Base-by-base conservation (phyloP, 208 protist genomes). In the Trypanosoma vivax region DNA sequence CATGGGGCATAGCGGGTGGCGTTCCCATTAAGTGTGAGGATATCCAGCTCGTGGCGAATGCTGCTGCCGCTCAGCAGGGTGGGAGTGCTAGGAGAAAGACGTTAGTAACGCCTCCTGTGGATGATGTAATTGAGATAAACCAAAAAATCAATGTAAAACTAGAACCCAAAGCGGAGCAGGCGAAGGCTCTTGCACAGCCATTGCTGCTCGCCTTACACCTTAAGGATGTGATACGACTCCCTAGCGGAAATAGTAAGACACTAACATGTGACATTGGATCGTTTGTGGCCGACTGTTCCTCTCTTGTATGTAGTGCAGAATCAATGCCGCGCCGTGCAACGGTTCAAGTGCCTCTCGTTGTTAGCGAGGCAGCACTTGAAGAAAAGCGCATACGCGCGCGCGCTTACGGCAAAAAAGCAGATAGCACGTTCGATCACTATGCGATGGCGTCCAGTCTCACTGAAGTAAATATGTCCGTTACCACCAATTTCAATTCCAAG, bases 91-190 rank as follows among this genome's bases (percentile, higher is more conserved):
- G 30, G n/a, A 31, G 30, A 30, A 41, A n/a, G n/a, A n/a, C n/a
- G n/a, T n/a, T n/a, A n/a, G 31, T 48, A 27, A 3, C 23, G 23
- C 21, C 7, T 27, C n/a, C 23, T 39, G 49, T 65, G 52, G 35
- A 72, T 48, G 37, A 39, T 69, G 51, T 60, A 59, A 5, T 50
- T 64, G 29, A 31, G 34, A 27, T 63, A 48, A 42, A 67, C 39
- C 31, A 42, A 23, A 13, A 31, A 21, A 19, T 43, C 9, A 41
- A 9, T 2, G 43, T 43, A 16, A 63, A 13, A 9, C 5, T 68
- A 45, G 18, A 43, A 10, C 50, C 50, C 13, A 45, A 7, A 5
- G 25, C 53, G 14, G 42, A 14, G 11, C 59, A 68, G 43, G 39
- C 51, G 31, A 11, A 60, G 5, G 35, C 37, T 14, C 65, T 73